Evolutionary conservation across 176 grass and related monocot genomes (phyloP).

Genomic region (Oryza longistaminata): DNA sequence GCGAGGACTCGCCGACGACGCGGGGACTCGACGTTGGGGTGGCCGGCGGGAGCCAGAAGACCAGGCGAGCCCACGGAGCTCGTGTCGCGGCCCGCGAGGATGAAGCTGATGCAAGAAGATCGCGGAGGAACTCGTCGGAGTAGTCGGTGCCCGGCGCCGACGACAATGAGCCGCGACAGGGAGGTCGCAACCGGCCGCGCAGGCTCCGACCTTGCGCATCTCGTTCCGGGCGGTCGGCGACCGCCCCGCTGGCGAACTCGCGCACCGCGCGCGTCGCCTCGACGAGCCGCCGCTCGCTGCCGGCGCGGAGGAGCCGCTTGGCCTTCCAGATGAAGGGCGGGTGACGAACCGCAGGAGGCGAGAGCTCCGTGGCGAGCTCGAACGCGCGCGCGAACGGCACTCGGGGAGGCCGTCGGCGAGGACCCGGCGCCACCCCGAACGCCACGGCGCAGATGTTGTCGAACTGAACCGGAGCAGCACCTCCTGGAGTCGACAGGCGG

Average conservation of each 20-base stretch:
- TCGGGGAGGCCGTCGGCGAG: constrained; percentile 66
- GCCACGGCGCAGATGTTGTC: constrained; percentile 86
- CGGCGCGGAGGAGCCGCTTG: constrained; percentile 57
- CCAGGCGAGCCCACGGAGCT: constrained; percentile 83
- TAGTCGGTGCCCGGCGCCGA: constrained; percentile 8
- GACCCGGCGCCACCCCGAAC: constrained; percentile 64
- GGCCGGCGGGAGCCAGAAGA: constrained; percentile 74
- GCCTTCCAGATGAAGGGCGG: constrained; percentile 85
- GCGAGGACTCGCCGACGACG: constrained; percentile 57
- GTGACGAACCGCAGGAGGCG: constrained; percentile 66
- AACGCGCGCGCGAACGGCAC: constrained; percentile 87
- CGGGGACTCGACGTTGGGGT: constrained; percentile 55
- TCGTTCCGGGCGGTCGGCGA: constrained; percentile 59
- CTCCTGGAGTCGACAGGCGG: constrained; percentile 70
- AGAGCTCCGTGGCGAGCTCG: constrained; percentile 74
- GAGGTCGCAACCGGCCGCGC: constrained; percentile 53
- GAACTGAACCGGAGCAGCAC: constrained; percentile 83
- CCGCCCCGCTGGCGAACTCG: constrained; percentile 54
- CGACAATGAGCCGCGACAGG: constrained; percentile 67
- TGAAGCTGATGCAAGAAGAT: constrained; percentile 99
- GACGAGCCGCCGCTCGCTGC: constrained; percentile 60
- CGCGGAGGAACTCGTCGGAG: constrained; percentile 76
- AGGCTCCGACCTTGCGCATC: constrained; percentile 44
- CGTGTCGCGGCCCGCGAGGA: constrained; percentile 91
- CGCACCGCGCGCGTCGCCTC: constrained; percentile 51